Evolutionary conservation across 2,329 filamentous ascomycete species (phyloP), one percentile per base, ranked within the genome.

Genomic region (Diplodia sapinea): DNA sequence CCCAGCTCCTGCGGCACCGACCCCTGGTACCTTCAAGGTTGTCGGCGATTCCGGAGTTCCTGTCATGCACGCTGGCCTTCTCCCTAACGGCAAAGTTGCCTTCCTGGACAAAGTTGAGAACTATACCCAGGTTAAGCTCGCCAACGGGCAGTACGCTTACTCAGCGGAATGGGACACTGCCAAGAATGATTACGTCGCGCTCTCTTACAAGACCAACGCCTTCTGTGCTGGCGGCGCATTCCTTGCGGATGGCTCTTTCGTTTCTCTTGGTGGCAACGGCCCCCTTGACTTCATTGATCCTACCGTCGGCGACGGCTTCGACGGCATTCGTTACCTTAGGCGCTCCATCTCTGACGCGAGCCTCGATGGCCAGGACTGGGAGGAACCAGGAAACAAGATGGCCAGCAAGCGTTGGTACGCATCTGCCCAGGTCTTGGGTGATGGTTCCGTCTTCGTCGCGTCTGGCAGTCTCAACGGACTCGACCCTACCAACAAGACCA

Each of bases 51-150:
- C 85, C 64, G 87, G 87, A 70, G 87, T 88, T n/a, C 86, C 87
- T 50, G 86, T 82, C 17, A 89, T 89, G 87, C 86, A 88, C 71
- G 86, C 86, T 70, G 85, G 82, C 71, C 80, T 89, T 26, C 80
- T 88, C 79, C 84, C 81, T 15, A 87, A 88, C 71, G 86, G 86
- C 29, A 80, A 82, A 63, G 86, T 88, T 12, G 80, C 86, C 47
- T 89, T 89, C 76, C 77, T 88, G 17, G 87, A 89, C 79, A 89
- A 89, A 74, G 81, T 89, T 36, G 87, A 89, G 74, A 85, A 88
- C 74, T 88, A 86, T 75, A 87, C 86, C 0, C 80, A 88, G 68
- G 72, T 88, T 55, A 83, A 80, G 70, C 80, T 87, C 8, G 69
- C 80, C 17, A 83, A 86, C 72, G 85, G 85, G 33, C 81, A 84